phyloP scores from a whole-genome alignment of 2,329 filamentous ascomycete genomes.

The Diaporthe sp. region DNA sequence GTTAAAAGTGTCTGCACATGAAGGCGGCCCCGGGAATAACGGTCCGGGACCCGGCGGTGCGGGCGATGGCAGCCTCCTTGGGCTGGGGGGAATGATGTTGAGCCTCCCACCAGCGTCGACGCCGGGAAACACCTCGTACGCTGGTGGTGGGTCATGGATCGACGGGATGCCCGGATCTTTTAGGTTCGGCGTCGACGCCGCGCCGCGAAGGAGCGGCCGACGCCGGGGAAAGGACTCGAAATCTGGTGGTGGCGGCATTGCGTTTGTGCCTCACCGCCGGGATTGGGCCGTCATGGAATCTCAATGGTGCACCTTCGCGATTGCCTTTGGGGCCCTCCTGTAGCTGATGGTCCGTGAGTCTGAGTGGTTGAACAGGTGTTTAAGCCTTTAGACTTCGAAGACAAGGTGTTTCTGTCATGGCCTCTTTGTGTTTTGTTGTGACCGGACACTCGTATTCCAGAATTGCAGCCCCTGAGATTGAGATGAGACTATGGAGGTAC shows the following conservation, averaged over 20 bases:
- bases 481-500: not conserved
- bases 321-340: not conserved
- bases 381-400: not conserved
- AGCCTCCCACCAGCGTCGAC: constrained; percentile 13
- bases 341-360: not conserved
- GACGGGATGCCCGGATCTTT: not conserved
- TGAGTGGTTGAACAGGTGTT: not conserved
- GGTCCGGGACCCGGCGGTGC: not conserved
- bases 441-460: constrained; percentile 9
- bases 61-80: not conserved
- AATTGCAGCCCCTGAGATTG: constrained; percentile 17
- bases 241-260: constrained; percentile 12
- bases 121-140: constrained; percentile 14
- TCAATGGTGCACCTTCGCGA: not conserved
- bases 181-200: constrained; percentile 13
- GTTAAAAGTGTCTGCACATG: constrained; percentile 8
- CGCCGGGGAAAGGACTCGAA: constrained; percentile 10
- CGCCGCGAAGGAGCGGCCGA: constrained; percentile 7
- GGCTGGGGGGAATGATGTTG: constrained; percentile 9
- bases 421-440: not conserved
- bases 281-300: not conserved
- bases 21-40: constrained; percentile 1
- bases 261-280: not conserved
- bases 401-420: not conserved
- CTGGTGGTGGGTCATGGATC: constrained; percentile 4